Evolutionary conservation across 331 rosid genomes (phyloP).

Genomic region (Malus hybrid): DNA sequence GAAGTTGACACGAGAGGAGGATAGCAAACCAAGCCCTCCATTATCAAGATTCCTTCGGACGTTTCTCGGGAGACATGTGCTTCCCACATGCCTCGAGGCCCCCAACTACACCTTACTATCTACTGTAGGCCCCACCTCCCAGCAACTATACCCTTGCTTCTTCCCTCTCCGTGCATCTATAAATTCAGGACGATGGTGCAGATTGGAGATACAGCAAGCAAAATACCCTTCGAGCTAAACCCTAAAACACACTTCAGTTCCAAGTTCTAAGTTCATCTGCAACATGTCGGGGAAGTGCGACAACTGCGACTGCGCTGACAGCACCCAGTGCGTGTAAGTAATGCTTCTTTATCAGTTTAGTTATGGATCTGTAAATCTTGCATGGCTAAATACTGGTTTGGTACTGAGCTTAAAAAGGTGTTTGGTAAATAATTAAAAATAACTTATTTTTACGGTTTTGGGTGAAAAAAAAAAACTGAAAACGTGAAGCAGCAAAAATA

Average conservation of each 20-base stretch:
- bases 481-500: no score
- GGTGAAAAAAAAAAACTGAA: no score
- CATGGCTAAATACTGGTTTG: not conserved
- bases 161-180: constrained; percentile 27
- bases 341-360: not conserved
- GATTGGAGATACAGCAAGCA: constrained; percentile 27
- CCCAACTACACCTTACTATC: not conserved
- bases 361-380: not conserved
- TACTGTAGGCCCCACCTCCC: not conserved
- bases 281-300: constrained; percentile 52
- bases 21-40: constrained; percentile 27
- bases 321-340: constrained; percentile 56
- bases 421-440: no score
- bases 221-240: not conserved
- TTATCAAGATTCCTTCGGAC: constrained; percentile 49
- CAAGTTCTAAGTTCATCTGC: constrained; percentile 11
- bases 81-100: constrained; percentile 26
- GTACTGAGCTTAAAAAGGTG: no score
- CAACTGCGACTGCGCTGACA: constrained; percentile 67
- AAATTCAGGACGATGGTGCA: constrained; percentile 28
- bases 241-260: not conserved
- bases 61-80: constrained; percentile 30
- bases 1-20: constrained; percentile 65
- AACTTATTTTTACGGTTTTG: no score
- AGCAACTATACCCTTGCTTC: not conserved